Evolutionary conservation across 2,329 filamentous ascomycete genomes (phyloP), one percentile per base, ranked within the genome.

Genomic region (Blumeria graminis): DNA sequence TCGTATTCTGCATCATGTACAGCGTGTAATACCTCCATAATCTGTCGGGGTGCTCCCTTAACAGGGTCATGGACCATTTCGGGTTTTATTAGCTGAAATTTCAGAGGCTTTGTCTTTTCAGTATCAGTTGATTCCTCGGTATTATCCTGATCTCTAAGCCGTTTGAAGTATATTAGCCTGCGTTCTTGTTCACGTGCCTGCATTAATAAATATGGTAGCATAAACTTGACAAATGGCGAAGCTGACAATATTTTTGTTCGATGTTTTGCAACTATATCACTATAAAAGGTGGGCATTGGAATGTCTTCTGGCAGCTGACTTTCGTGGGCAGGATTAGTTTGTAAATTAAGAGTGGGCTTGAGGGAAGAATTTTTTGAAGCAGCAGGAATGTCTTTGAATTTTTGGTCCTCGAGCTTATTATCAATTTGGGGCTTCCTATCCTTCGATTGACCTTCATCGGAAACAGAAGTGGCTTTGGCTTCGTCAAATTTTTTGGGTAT

Each of bases 1-100:
- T 98, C 89, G 63, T 96, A 95, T 68, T 98, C 92, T 1, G 89
- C 89, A 66, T 95, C 87, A 67, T 96, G 89, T 11, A 95, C 89
- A 22, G 92, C 92, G 66, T 92, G 88, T 6, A 98, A 71, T 53
- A 96, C 87, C 63, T 96, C 90, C 71, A 89, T 88, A 35, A 95
- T 86, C 65, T 94, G 87, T 48, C 80, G 80, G 0, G 89, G 86
- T 3, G 86, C 84, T 62, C 82, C 82, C 56, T 86, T 82, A 0
- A 86, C 80, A 50, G 87, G 81, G 57, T 84, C 77, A 63, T 94
- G 86, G 0, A 98, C 85, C 89, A 96, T 96, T 62, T 94, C 86
- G 0, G 92, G 90, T 59, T 85, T 86, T 60, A 98, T 93, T 9
- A 98, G 76, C 62, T 93, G 82, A 62, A 98, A 98, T 36, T 81